Base-by-base conservation (phyloP, 1,284 basidiomycete genomes). In the Anthracocystis walkeri region DNA sequence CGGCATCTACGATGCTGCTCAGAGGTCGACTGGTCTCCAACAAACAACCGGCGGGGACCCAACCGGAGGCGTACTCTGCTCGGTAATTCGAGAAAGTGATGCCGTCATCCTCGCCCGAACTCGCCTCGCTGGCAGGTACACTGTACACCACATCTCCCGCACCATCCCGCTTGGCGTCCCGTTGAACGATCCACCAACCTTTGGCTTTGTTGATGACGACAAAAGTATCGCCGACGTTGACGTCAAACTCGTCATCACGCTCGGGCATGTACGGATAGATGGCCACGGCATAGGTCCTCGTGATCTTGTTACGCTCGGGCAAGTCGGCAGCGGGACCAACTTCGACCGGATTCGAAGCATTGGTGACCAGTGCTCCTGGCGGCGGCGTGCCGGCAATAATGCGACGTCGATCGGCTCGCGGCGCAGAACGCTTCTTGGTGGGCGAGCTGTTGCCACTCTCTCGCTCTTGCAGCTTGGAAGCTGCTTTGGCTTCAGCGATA, bases 101-200 rank as follows among this genome's bases (percentile, higher is more conserved):
- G 12, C 57, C 55, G 25, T 61, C 52, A n/a, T 64, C 49, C 31
- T 81, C 86, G 20, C 45, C 58, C 7, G 58, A 31, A 27, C 48
- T 58, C 20, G 29, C 18, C 29, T 81, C 86, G 93, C 83, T 93
- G 91, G 84, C 92, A 90, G 54, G 88, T 86, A 33, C 88, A 76
- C 93, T 92, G 23, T 90, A 89, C 63, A 92, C 90, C 46, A 94
- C 90, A 54, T 91, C 87, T 14, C 95, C 95, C 6, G 90, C 89
- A 2, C 94, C 95, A 49, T 90, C 90, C 23, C 92, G 91, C 21
- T 69, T 58, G 1, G 82, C 63, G 85, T 99, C 97, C 35, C 93
- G 90, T 84, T 98, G 95, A 3, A 99, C 96, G 38, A 97, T 93
- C 94, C 96, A 99, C 97, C 97, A 99, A 0, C 97, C 97, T 70